These are phyloP conservation scores for Drosera capensis DNA, from an alignment of 148 eudicot species.

Conservation along the genomic window DNA sequence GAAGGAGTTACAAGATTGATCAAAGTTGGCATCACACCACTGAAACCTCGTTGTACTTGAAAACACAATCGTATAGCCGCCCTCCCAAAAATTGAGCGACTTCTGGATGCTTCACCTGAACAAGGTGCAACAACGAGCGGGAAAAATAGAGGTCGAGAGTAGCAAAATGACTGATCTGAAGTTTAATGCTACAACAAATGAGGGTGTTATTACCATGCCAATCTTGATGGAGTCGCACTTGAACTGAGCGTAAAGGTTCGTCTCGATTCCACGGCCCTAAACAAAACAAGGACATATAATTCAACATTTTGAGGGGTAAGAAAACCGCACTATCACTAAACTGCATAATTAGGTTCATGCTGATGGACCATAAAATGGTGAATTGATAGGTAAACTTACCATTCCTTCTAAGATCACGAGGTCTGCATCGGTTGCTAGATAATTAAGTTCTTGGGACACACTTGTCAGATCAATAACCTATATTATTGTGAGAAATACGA, in stretches of 20 bases:
- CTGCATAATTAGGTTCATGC: neutral
- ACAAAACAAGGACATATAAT: conserved; percentile 1
- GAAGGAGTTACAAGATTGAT: no score
- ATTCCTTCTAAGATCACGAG: conserved; percentile 90
- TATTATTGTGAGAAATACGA: conserved; percentile 4
- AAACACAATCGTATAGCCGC: conserved; percentile 88
- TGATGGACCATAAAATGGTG: neutral
- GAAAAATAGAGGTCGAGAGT: no score
- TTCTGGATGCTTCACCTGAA: conserved; percentile 93
- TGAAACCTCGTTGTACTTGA: conserved; percentile 68
- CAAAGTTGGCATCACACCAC: conserved; percentile 9
- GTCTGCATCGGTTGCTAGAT: conserved; percentile 87
- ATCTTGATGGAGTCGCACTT: conserved; percentile 95
- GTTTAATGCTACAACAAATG: no score
- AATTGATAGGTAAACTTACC: conserved; percentile 37
- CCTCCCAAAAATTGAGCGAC: conserved; percentile 98
- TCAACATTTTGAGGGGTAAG: neutral
- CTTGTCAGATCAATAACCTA: conserved; percentile 88
- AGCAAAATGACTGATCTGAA: conserved; percentile 93
- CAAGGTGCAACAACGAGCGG: neutral
- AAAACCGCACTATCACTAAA: neutral
- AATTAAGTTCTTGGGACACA: conserved; percentile 86
- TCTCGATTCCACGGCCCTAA: conserved; percentile 99
- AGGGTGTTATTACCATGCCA: conserved; percentile 79
- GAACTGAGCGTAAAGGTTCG: conserved; percentile 89